These are phyloP conservation scores for Chaetomium fimeti DNA, from an alignment of 495 filamentous ascomycete species.

Conservation along the genomic window DNA sequence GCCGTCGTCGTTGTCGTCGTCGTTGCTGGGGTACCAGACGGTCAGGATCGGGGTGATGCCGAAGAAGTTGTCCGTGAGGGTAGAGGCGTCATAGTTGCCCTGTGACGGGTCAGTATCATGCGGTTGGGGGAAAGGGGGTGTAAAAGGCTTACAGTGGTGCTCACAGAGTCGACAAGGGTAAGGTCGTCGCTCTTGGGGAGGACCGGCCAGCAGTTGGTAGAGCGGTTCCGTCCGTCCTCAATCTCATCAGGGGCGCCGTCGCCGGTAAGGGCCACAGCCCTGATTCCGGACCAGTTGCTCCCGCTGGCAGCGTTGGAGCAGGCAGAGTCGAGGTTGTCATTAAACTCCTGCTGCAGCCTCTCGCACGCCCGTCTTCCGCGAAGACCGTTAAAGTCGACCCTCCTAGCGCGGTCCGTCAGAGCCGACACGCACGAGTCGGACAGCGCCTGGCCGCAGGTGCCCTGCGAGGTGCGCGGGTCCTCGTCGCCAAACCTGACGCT, in stretches of 20 bases:
- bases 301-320: background rate
- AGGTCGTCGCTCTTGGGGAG: slow-evolving; percentile 14
- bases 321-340: slow-evolving; percentile 8
- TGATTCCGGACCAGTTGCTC: background rate
- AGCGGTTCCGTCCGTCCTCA: background rate
- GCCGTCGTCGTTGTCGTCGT: background rate
- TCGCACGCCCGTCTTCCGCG: slow-evolving; percentile 1
- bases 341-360: slow-evolving; percentile 1
- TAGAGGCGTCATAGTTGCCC: background rate
- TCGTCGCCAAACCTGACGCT: slow-evolving; percentile 7
- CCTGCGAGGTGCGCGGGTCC: background rate
- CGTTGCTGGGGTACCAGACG: slow-evolving; percentile 9
- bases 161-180: background rate
- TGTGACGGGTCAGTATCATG: background rate
- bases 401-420: slow-evolving; percentile 3
- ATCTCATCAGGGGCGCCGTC: slow-evolving; percentile 5
- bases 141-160: background rate
- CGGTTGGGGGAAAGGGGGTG: too few species aligned
- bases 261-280: slow-evolving; percentile 10
- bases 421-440: slow-evolving; percentile 1
- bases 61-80: slow-evolving; percentile 4
- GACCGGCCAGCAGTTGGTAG: slow-evolving; percentile 14
- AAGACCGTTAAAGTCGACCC: background rate
- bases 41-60: slow-evolving; percentile 17
- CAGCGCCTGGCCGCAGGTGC: slow-evolving; percentile 7